phyloP scores from a whole-genome alignment of 192 early-diverging fungal genomes.

The Gamsiella multidivaricata region DNA sequence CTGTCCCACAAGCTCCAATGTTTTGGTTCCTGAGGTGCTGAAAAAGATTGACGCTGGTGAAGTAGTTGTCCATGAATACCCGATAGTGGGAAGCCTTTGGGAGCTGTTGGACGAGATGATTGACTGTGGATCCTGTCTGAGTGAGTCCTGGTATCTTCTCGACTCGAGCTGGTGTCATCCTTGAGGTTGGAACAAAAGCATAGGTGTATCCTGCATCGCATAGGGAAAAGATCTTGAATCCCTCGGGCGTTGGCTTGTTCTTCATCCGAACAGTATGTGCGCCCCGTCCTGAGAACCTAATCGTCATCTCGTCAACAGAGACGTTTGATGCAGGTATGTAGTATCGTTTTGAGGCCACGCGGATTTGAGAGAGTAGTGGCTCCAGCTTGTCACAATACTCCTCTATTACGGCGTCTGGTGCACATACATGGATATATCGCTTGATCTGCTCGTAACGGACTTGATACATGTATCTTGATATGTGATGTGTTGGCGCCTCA shows the following conservation, averaged over 20 bases:
- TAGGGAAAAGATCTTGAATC: slow-evolving; percentile 48
- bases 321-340: slow-evolving; percentile 30
- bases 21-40: slow-evolving; percentile 11
- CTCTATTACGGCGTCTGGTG: not conserved
- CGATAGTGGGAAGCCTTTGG: slow-evolving; percentile 9
- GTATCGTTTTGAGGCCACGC: slow-evolving; percentile 10
- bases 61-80: slow-evolving; percentile 46
- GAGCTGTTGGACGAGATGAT: slow-evolving; percentile 33
- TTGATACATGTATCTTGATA: slow-evolving; percentile 14
- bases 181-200: slow-evolving; percentile 27
- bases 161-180: not conserved
- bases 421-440: slow-evolving; percentile 12
- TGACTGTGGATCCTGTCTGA: slow-evolving; percentile 15
- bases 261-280: slow-evolving; percentile 41
- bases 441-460: slow-evolving; percentile 24
- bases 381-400: slow-evolving; percentile 17
- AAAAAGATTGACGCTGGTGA: slow-evolving; percentile 34
- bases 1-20: slow-evolving; percentile 40
- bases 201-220: slow-evolving; percentile 48
- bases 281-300: slow-evolving; percentile 24
- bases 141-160: slow-evolving; percentile 20
- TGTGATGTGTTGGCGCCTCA: slow-evolving; percentile 2
- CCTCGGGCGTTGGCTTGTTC: slow-evolving; percentile 42
- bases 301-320: too few relatives aligned
- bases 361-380: slow-evolving; percentile 17